Evolutionary conservation across 371 early-diverging fungal species (phyloP).

Genomic region (Entomophthora muscae): DNA sequence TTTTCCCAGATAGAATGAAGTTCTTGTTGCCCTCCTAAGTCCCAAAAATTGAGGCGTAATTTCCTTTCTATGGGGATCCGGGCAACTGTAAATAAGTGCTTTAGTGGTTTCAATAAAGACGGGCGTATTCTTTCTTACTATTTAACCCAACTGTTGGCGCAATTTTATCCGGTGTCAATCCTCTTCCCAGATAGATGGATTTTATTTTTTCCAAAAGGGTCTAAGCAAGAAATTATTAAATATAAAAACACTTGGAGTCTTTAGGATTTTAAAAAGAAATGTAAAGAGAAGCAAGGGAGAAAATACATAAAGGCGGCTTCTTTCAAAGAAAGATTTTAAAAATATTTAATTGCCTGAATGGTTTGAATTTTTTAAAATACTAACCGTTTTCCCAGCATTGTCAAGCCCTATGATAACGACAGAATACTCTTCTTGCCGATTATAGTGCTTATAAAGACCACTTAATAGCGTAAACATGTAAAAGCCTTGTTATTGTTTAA

Average conservation of each 20-base stretch:
- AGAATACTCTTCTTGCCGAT: constrained; percentile 76
- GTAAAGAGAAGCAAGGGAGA: no score
- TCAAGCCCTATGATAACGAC: constrained; percentile 90
- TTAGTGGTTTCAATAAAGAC: constrained; percentile 9
- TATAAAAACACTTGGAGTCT: neutral
- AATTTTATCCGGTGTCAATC: constrained; percentile 73
- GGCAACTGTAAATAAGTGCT: constrained; percentile 32
- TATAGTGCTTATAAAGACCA: constrained; percentile 72
- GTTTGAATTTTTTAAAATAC: no score
- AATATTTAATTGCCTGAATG: no score
- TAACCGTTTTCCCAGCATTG: constrained; percentile 93
- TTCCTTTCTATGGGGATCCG: constrained; percentile 44
- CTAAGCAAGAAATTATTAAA: constrained; percentile 15
- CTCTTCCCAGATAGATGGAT: constrained; percentile 42
- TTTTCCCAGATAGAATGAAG: constrained; percentile 80
- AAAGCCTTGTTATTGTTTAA: neutral
- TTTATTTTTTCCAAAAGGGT: constrained; percentile 76
- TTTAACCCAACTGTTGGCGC: constrained; percentile 91
- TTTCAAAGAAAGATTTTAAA: no score
- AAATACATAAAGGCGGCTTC: no score
- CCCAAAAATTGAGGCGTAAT: constrained; percentile 73
- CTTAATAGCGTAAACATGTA: constrained; percentile 76
- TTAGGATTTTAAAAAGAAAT: neutral
- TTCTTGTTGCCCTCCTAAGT: constrained; percentile 84
- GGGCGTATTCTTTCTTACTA: constrained; percentile 26